phyloP scores from a whole-genome alignment of 352 stramenopile genomes.

The Globisporangium acanthophoron region DNA sequence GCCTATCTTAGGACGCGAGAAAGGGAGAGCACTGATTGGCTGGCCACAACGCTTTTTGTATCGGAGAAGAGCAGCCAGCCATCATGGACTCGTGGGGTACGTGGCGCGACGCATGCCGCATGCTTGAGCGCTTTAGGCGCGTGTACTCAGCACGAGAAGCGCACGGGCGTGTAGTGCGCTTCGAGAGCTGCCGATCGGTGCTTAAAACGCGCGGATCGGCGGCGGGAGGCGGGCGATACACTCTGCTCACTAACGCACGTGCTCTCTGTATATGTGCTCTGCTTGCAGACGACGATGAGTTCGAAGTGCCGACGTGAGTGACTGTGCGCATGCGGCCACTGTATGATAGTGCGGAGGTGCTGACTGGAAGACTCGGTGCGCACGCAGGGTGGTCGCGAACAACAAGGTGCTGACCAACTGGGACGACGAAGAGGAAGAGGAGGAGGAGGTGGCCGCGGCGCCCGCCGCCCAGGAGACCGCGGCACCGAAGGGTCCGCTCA shows the following conservation, averaged over 20 bases:
- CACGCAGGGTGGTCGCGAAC: slow-evolving; percentile 25
- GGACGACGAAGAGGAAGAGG: slow-evolving; percentile 77
- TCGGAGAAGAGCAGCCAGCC: neutral
- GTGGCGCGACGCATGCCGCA: slow-evolving; percentile 11
- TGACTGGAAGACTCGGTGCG: neutral
- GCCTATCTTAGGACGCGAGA: too few species aligned
- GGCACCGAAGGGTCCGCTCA: slow-evolving; percentile 49
- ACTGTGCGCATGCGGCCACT: neutral
- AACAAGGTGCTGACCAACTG: slow-evolving; percentile 49
- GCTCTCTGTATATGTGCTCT: neutral
- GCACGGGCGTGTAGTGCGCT: neutral
- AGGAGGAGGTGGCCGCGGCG: slow-evolving; percentile 35
- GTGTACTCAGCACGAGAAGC: neutral
- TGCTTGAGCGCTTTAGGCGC: neutral
- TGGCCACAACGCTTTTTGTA: neutral
- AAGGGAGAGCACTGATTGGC: neutral
- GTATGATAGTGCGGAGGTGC: neutral
- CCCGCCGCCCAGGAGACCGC: slow-evolving; percentile 17
- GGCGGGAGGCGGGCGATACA: too few species aligned
- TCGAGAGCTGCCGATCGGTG: neutral
- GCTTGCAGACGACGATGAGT: slow-evolving; percentile 72
- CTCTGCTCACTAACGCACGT: neutral
- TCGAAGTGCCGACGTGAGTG: slow-evolving; percentile 50
- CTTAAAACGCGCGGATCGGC: too few species aligned
- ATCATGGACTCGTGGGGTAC: slow-evolving; percentile 80